Conservation (phyloP, 2,329 filamentous ascomycete species). For the Talaromyces sp. region DNA sequence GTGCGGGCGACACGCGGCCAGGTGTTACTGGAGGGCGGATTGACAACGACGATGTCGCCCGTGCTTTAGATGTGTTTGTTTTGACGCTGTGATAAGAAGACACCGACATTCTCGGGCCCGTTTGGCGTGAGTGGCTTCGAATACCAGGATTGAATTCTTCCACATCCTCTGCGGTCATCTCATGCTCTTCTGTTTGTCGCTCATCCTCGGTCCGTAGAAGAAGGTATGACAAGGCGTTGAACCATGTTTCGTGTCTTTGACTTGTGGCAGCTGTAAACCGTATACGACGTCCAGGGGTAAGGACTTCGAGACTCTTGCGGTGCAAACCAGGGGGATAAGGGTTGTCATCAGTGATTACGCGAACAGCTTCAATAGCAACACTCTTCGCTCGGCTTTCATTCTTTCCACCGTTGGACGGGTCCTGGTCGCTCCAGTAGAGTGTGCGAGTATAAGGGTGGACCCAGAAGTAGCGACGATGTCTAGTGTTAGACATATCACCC, state of each 20-base stretch:
- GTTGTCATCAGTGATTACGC: slow-evolving; percentile 91
- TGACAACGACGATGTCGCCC: slow-evolving; percentile 35
- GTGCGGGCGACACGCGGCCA: slow-evolving; percentile 31
- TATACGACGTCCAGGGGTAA: slow-evolving; percentile 81
- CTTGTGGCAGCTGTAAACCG: slow-evolving; percentile 94
- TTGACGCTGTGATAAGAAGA: slow-evolving; percentile 77
- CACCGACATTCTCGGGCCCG: slow-evolving; percentile 56
- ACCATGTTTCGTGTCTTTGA: slow-evolving; percentile 96
- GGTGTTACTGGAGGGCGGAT: slow-evolving; percentile 33
- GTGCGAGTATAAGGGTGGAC: slow-evolving; percentile 96
- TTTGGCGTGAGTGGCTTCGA: slow-evolving; percentile 51
- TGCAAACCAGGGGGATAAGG: slow-evolving; percentile 91
- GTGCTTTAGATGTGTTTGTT: slow-evolving; percentile 59
- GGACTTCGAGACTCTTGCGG: slow-evolving; percentile 84
- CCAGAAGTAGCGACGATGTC: slow-evolving; percentile 97
- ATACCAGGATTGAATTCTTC: slow-evolving; percentile 77
- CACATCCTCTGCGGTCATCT: slow-evolving; percentile 57
- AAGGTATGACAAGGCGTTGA: slow-evolving; percentile 92
- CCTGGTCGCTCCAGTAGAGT: slow-evolving; percentile 91
- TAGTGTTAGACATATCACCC: slow-evolving; percentile 78
- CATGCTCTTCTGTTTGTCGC: slow-evolving; percentile 53
- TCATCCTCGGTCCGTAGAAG: slow-evolving; percentile 66
- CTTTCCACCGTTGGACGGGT: slow-evolving; percentile 75
- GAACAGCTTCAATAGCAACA: slow-evolving; percentile 86
- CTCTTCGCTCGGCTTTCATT: slow-evolving; percentile 79